A percentile compares a stretch with the other conserved stretches of the same genome.
Evolutionary conservation across 1,139 yeast genomes (phyloP).

Genomic region (Pichia inconspicua): DNA sequence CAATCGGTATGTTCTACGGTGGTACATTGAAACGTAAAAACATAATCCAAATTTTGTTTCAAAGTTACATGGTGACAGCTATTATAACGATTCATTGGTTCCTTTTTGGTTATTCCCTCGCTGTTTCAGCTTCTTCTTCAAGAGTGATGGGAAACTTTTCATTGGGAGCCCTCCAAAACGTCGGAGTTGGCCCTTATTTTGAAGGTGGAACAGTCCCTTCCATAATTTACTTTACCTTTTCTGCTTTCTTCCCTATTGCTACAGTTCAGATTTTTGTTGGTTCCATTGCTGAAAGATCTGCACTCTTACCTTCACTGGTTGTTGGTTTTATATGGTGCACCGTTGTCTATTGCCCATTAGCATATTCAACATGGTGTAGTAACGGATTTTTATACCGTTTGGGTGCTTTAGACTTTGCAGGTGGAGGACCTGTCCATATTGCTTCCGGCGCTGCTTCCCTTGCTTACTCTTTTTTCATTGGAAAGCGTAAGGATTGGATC

Average conservation of each 20-base stretch:
- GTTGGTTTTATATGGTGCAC: slow-evolving; percentile 37
- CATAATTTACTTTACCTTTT: slow-evolving; percentile 35
- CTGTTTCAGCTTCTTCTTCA: slow-evolving; percentile 34
- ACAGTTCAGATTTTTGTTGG: slow-evolving; percentile 43
- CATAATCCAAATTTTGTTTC: slow-evolving; percentile 35
- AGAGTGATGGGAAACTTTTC: slow-evolving; percentile 33
- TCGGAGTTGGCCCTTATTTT: slow-evolving; percentile 33
- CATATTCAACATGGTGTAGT: slow-evolving; percentile 39
- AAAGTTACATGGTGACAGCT: slow-evolving; percentile 36
- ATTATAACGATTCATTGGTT: slow-evolving; percentile 36
- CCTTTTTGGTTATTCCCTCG: slow-evolving; percentile 37
- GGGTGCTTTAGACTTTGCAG: slow-evolving; percentile 42
- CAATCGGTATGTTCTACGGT: slow-evolving; percentile 37
- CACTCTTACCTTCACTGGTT: slow-evolving; percentile 35
- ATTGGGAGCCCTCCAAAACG: slow-evolving; percentile 34
- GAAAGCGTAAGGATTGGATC: slow-evolving; percentile 34
- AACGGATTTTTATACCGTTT: slow-evolving; percentile 38
- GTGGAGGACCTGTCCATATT: slow-evolving; percentile 45
- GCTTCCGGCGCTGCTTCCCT: slow-evolving; percentile 38
- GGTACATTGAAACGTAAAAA: slow-evolving; percentile 34
- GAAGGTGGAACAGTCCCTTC: slow-evolving; percentile 36
- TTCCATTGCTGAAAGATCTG: slow-evolving; percentile 38
- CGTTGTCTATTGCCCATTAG: slow-evolving; percentile 38
- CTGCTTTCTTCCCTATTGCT: slow-evolving; percentile 39
- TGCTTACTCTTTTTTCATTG: slow-evolving; percentile 36